These are phyloP conservation scores for Fusarium buxicola DNA, from an alignment of 2,329 filamentous ascomycete species.

Conservation along the genomic window DNA sequence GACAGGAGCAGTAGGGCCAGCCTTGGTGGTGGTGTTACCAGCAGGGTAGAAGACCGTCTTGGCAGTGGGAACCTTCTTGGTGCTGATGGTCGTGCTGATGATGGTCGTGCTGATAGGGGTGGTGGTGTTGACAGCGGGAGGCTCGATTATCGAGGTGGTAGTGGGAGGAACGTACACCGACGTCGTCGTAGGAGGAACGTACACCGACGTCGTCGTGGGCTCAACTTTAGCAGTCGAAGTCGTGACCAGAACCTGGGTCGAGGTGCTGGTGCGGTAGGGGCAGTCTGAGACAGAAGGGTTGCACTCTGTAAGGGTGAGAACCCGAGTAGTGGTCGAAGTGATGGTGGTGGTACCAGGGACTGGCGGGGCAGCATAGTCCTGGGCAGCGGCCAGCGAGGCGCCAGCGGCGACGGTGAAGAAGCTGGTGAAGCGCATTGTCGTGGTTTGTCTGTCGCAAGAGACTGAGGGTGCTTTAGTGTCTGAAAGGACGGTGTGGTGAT, in stretches of 20 bases:
- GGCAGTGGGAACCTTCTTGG: constrained; percentile 37
- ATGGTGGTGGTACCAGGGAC: constrained; percentile 50
- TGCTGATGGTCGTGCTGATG: constrained; percentile 44
- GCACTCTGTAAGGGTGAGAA: constrained; percentile 62
- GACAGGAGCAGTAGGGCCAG: constrained; percentile 41
- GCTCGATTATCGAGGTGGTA: constrained; percentile 33
- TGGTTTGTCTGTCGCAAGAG: constrained; percentile 25
- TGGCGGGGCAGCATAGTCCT: constrained; percentile 32
- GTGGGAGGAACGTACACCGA: constrained; percentile 47
- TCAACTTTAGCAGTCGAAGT: constrained; percentile 42
- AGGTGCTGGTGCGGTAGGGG: constrained; percentile 51
- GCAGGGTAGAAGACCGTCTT: constrained; percentile 44
- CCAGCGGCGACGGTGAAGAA: constrained; percentile 57
- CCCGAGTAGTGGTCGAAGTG: constrained; percentile 59
- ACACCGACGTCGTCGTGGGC: constrained; percentile 32
- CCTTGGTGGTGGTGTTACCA: constrained; percentile 42
- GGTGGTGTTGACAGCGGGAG: constrained; percentile 43
- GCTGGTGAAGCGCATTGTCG: constrained; percentile 61
- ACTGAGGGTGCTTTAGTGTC: constrained; percentile 8
- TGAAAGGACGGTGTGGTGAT: constrained; percentile 23
- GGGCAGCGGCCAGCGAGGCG: constrained; percentile 53
- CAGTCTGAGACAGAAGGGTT: constrained; percentile 58
- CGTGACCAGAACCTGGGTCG: constrained; percentile 37
- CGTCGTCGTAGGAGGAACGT: constrained; percentile 43
- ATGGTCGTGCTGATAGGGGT: constrained; percentile 37